Evolutionary conservation across 345 rosid species (phyloP).

Genomic region (Eucalyptus melliodora): DNA sequence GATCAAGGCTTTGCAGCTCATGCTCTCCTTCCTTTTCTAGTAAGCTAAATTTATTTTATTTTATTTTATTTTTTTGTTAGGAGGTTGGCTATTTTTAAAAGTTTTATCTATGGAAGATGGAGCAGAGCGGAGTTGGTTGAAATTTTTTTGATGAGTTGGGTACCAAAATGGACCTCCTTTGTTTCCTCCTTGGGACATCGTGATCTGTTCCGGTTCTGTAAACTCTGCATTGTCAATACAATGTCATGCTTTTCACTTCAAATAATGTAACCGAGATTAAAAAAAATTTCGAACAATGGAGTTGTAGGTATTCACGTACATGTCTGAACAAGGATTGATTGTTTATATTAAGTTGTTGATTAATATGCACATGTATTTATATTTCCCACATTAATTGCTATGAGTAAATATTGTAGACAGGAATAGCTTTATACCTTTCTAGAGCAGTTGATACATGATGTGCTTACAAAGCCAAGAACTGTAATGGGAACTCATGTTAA

Average conservation of each 20-base stretch:
- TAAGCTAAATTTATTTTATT: neutral
- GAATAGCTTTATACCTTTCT: neutral
- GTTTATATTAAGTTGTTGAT: neutral
- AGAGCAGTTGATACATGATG: neutral
- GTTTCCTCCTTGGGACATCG: neutral
- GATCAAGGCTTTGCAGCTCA: constrained; percentile 82
- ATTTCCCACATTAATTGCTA: neutral
- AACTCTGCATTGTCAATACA: neutral
- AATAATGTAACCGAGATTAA: neutral
- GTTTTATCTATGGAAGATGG: neutral
- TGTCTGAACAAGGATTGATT: neutral
- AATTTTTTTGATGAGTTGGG: neutral
- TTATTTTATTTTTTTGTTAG: neutral
- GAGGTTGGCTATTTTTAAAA: neutral
- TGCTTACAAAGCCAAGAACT: neutral
- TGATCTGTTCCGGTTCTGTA: neutral
- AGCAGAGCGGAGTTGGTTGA: neutral
- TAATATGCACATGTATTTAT: neutral
- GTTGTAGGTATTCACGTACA: neutral
- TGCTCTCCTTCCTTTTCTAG: constrained; percentile 89
- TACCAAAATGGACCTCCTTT: neutral
- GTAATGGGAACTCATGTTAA: neutral
- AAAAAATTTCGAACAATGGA: neutral
- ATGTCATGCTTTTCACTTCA: neutral
- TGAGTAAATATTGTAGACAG: neutral